Percentiles rank a stretch among this genome's conserved stretches.
Conservation (phyloP, 345 rosid species). For the Aquilaria yunnanensis region DNA sequence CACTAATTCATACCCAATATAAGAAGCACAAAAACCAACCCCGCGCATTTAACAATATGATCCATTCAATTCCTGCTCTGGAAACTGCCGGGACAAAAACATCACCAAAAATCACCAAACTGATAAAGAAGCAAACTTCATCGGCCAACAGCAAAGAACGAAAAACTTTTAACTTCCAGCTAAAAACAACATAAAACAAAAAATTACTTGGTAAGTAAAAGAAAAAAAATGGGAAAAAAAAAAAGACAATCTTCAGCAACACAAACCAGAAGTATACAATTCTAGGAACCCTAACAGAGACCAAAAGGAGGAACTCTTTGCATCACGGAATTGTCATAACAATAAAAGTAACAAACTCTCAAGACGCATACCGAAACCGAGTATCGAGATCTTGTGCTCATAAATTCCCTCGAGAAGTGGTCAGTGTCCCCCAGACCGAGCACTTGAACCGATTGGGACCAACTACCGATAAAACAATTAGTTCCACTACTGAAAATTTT, state of each 20-base stretch:
- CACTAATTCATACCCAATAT: conserved; percentile 36
- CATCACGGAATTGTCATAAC: neutral
- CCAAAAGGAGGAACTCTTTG: neutral
- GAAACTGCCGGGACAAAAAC: conserved; percentile 20
- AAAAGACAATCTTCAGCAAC: neutral
- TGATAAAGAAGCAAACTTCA: neutral
- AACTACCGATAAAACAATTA: conserved; percentile 6
- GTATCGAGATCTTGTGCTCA: conserved; percentile 76
- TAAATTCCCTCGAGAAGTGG: conserved; percentile 40
- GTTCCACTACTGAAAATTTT: neutral
- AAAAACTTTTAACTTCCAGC: neutral
- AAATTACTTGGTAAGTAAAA: conserved; percentile 1
- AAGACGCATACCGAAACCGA: conserved; percentile 37
- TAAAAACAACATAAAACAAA: neutral
- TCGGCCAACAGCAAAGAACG: neutral
- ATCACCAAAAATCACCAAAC: neutral
- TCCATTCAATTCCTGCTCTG: conserved; percentile 38
- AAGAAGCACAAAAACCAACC: conserved; percentile 32
- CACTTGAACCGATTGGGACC: conserved; percentile 25
- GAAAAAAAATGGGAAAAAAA: neutral
- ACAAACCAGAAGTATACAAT: neutral
- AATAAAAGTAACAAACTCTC: neutral
- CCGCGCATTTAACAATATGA: conserved; percentile 34
- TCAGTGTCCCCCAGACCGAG: conserved; percentile 27
- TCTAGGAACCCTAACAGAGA: too few species aligned